These are phyloP conservation scores for Cryptococcus hybrid DNA, from an alignment of 1,284 basidiomycete genomes.

Conservation along the genomic window DNA sequence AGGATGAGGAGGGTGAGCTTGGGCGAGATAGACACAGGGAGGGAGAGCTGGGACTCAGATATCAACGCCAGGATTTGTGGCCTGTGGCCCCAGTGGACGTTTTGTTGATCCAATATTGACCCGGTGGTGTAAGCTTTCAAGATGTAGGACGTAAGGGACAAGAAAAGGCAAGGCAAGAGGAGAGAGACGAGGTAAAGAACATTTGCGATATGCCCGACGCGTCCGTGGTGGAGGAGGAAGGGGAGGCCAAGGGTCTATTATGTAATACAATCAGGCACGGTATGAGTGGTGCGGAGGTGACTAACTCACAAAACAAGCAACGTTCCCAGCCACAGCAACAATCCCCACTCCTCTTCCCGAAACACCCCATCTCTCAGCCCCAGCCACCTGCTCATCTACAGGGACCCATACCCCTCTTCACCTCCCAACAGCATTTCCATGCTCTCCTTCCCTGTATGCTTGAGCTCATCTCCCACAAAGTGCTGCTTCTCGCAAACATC, in stretches of 20 bases:
- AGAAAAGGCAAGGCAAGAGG: slow-evolving; percentile 25
- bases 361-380: slow-evolving; percentile 25
- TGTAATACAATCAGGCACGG: too few relatives aligned
- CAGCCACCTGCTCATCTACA: slow-evolving; percentile 21
- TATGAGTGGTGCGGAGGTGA: not conserved
- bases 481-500: slow-evolving; percentile 19
- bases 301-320: slow-evolving; percentile 29
- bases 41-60: slow-evolving; percentile 27
- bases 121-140: slow-evolving; percentile 4
- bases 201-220: slow-evolving; percentile 4
- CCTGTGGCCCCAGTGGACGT: slow-evolving; percentile 6
- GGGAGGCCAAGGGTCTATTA: too few relatives aligned
- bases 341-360: slow-evolving; percentile 24
- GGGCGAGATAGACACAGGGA: slow-evolving; percentile 32
- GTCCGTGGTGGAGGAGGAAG: too few relatives aligned
- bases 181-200: slow-evolving; percentile 25
- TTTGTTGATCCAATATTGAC: slow-evolving; percentile 18
- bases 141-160: slow-evolving; percentile 26
- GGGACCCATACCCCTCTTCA: slow-evolving; percentile 29
- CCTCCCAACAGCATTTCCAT: slow-evolving; percentile 30
- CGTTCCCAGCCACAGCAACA: slow-evolving; percentile 14
- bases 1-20: slow-evolving; percentile 23
- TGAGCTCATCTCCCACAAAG: slow-evolving; percentile 16
- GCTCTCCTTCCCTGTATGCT: slow-evolving; percentile 20
- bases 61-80: slow-evolving; percentile 29